Percentiles rank a stretch among this genome's conserved stretches.
phyloP scores from a whole-genome alignment of 768 basidiomycete genomes.

The Tylopilus rubrobrunneus region DNA sequence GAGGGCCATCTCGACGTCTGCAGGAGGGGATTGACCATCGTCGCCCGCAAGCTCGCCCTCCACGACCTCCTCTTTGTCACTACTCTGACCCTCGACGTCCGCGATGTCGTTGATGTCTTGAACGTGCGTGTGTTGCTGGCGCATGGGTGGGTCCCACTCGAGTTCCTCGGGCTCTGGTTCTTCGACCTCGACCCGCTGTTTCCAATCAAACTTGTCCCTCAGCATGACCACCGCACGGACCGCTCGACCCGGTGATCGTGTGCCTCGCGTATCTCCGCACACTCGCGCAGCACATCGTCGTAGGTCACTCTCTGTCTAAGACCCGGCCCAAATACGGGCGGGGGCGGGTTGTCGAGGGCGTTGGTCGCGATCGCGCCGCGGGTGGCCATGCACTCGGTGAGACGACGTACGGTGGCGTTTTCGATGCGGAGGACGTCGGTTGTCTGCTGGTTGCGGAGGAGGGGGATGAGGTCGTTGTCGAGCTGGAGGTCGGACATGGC shows the following conservation, averaged over 20 bases:
- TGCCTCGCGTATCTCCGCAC: slow-evolving; percentile 58
- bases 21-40: slow-evolving; percentile 23
- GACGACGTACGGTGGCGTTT: slow-evolving; percentile 65
- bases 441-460: slow-evolving; percentile 78
- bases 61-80: too few species aligned
- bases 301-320: slow-evolving; percentile 31
- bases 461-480: slow-evolving; percentile 68
- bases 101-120: slow-evolving; percentile 20
- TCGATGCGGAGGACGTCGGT: slow-evolving; percentile 70
- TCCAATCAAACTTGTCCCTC: slow-evolving; percentile 79
- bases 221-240: slow-evolving; percentile 77
- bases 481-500: slow-evolving; percentile 61
- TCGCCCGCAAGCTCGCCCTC: too few species aligned
- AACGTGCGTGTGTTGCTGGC: slow-evolving; percentile 10
- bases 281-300: slow-evolving; percentile 64
- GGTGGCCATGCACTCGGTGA: slow-evolving; percentile 63
- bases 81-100: slow-evolving; percentile 33
- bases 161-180: slow-evolving; percentile 77
- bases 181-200: slow-evolving; percentile 73
- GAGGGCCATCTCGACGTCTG: slow-evolving; percentile 22
- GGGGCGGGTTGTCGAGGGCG: slow-evolving; percentile 38
- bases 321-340: slow-evolving; percentile 21
- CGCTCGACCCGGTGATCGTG: slow-evolving; percentile 77
- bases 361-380: slow-evolving; percentile 44
- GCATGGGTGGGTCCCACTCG: slow-evolving; percentile 60